Percentiles rank a stretch among this genome's conserved stretches.
These are phyloP conservation scores for Proliferodiscus dingleyae DNA, from an alignment of 2,329 filamentous ascomycete species.

Conservation along the genomic window DNA sequence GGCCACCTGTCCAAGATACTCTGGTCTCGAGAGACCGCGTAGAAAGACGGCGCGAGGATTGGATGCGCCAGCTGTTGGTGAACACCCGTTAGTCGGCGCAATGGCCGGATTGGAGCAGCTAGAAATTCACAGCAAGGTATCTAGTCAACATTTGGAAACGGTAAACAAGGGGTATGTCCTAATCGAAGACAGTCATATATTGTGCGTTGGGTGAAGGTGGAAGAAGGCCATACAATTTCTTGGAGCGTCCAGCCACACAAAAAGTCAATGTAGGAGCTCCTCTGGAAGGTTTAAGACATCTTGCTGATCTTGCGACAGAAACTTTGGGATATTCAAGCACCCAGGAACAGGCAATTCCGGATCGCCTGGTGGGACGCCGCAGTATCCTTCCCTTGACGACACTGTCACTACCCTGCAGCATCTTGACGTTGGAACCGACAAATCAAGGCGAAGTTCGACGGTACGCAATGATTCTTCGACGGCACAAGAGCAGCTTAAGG, in stretches of 20 bases:
- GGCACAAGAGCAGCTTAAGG: conserved; percentile 58
- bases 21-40: too few species aligned
- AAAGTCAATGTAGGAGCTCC: conserved; percentile 72
- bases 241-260: conserved; percentile 98
- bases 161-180: conserved; percentile 13
- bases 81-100: conserved; percentile 55
- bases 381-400: conserved; percentile 21
- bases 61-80: conserved; percentile 12
- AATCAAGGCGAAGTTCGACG: conserved; percentile 33
- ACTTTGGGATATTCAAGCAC: conserved; percentile 97
- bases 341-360: conserved; percentile 53
- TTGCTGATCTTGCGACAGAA: conserved; percentile 44
- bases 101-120: conserved; percentile 97
- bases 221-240: conserved; percentile 85
- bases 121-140: conserved; percentile 94
- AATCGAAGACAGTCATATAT: conserved; percentile 73
- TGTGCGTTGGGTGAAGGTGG: conserved; percentile 92
- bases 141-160: conserved; percentile 17
- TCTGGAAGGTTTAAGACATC: neutral
- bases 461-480: conserved; percentile 54
- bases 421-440: conserved; percentile 19
- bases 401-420: conserved; percentile 20
- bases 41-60: conserved; percentile 2
- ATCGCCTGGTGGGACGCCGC: conserved; percentile 13
- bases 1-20: too few species aligned